phyloP scores from a whole-genome alignment of 2,329 filamentous ascomycete species.

The Penicillium nordicum region DNA sequence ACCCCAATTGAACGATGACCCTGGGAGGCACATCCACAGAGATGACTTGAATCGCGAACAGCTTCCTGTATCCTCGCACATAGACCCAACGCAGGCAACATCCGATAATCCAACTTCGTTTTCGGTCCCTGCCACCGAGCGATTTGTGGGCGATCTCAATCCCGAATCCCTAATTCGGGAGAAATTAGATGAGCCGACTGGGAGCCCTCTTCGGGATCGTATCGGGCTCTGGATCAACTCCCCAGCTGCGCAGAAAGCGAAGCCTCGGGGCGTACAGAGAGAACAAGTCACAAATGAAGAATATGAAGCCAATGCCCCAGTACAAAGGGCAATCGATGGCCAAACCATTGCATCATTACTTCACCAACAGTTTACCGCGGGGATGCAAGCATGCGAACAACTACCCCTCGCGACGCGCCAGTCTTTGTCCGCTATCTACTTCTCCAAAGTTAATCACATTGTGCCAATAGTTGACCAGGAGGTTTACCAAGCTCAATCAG shows the following conservation, averaged over 20 bases:
- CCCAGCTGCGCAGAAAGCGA: constrained; percentile 10
- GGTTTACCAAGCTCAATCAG: constrained; percentile 24
- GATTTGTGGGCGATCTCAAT: constrained; percentile 42
- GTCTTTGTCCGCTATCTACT: constrained; percentile 34
- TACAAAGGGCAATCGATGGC: neutral
- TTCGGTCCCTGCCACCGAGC: constrained; percentile 21
- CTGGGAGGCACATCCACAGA: neutral
- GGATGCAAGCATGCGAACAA: constrained; percentile 27
- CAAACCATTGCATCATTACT: constrained; percentile 19
- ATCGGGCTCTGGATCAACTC: constrained; percentile 36
- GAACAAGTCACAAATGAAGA: constrained; percentile 1
- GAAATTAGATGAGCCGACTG: constrained; percentile 23
- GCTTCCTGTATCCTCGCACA: neutral
- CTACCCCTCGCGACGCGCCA: constrained; percentile 35
- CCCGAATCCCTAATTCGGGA: constrained; percentile 41
- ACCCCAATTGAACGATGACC: neutral
- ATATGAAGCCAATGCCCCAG: neutral
- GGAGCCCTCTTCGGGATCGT: constrained; percentile 27
- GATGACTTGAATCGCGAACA: neutral
- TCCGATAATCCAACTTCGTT: constrained; percentile 7
- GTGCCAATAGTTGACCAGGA: constrained; percentile 36
- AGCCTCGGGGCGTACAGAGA: neutral
- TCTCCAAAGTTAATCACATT: constrained; percentile 39
- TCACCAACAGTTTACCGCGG: constrained; percentile 23
- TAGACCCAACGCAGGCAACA: neutral